phyloP scores from a whole-genome alignment of 345 rosid genomes.

The thale cress (Arabidopsis thaliana) region TAIR10.1 NC_003074.8:807001-807500 shows the following conservation, averaged over 20 bases:
- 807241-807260: constrained; percentile 88
- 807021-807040: constrained; percentile 94
- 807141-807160: not conserved
- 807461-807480: constrained; percentile 16
- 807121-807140: not conserved
- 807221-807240: constrained; percentile 72
- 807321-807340: constrained; percentile 91
- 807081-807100: constrained; percentile 76
- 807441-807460: constrained; percentile 57
- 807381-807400: constrained; percentile 67
- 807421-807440: constrained; percentile 82
- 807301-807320: constrained; percentile 83
- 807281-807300: constrained; percentile 95
- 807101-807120: constrained; percentile 1
- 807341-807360: constrained; percentile 91
- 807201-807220: not conserved
- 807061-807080: constrained; percentile 80
- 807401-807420: constrained; percentile 55
- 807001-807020: constrained; percentile 88
- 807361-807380: constrained; percentile 83
- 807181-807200: constrained; percentile 1
- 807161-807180: not conserved
- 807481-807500: not conserved
- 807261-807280: constrained; percentile 89
- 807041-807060: constrained; percentile 91